Percentiles rank a stretch among this genome's conserved stretches.
phyloP scores from a whole-genome alignment of 345 rosid genomes.

The Rhizophora apiculata region DNA sequence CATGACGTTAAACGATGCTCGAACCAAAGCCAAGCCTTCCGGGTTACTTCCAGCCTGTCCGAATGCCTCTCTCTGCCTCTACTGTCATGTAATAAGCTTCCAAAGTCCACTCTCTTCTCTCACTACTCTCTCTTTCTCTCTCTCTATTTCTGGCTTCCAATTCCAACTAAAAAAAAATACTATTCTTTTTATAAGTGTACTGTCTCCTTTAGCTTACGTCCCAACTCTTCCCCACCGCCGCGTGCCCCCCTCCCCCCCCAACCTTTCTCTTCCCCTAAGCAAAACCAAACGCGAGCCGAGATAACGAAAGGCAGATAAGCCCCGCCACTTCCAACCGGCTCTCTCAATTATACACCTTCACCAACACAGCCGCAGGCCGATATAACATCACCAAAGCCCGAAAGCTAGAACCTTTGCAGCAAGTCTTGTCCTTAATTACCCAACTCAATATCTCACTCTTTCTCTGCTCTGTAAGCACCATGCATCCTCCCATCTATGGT shows the following conservation, averaged over 20 bases:
- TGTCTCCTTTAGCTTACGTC: not conserved
- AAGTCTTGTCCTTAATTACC: not conserved
- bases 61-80: not conserved
- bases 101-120: too few species aligned
- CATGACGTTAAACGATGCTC: too few species aligned
- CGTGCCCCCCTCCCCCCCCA: not conserved
- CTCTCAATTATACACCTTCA: too few species aligned
- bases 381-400: not conserved
- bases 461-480: slow-evolving; percentile 30
- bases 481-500: slow-evolving; percentile 50
- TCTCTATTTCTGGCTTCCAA: slow-evolving; percentile 11
- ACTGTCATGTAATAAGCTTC: too few species aligned
- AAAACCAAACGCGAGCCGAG: not conserved
- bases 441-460: not conserved
- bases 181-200: not conserved
- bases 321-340: too few species aligned
- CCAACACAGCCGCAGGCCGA: too few species aligned
- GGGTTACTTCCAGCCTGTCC: slow-evolving; percentile 33
- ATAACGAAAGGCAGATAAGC: not conserved
- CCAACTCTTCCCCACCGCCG: not conserved
- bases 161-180: not conserved
- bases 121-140: slow-evolving; percentile 5
- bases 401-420: not conserved
- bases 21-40: slow-evolving; percentile 1
- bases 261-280: slow-evolving; percentile 19